Base-by-base conservation (phyloP, 768 basidiomycete species). In the Russula compacta region DNA sequence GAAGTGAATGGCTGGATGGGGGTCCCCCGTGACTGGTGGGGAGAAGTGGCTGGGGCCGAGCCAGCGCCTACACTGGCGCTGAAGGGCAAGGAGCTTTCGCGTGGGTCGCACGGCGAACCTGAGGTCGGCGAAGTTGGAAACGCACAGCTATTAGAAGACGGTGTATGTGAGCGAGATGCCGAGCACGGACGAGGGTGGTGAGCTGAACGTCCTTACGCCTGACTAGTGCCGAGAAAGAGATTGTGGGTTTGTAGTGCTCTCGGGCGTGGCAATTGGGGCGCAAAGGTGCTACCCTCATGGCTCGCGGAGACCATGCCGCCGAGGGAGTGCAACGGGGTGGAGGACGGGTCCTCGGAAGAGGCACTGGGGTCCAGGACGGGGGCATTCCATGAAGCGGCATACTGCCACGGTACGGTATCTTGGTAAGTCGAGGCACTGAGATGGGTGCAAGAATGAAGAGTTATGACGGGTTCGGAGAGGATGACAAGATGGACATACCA, bases 261-360 rank as follows among this genome's bases (percentile, higher is more conserved):
- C 8, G 35, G 17, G 8, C 49, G 60, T 3, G 60, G 54, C 14
- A 61, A 19, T 6, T 54, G n/a, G 1, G 60, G 47, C 24, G 24
- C 42, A 24, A 51, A 61, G 12, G 60, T 32, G 42, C 11, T 56
- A 24, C 60, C 60, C n/a, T 56, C 60, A 36, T 43, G 42, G 24
- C 48, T 61, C 29, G 60, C 40, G 19, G 60, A 51, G 24, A 56
- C 54, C 60, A 61, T 61, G 36, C 60, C 49, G 11, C 38, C 52
- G 8, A 55, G 47, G 39, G 53, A 3, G 47, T 60, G 53, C 17
- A 60, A 33, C 11, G 60, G n/a, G 10, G 42, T 51, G 11, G 60
- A 51, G 10, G 49, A 21, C 1, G 48, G 49, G 35, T 56, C 32
- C n/a, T 56, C 60, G 35, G 60, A 51, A 9, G 60, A 43, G 10